A percentile compares a stretch with the other conserved stretches of the same genome.
Evolutionary conservation across 108 stramenopile genomes (phyloP).

Genomic region (Craspedostauros australis): DNA sequence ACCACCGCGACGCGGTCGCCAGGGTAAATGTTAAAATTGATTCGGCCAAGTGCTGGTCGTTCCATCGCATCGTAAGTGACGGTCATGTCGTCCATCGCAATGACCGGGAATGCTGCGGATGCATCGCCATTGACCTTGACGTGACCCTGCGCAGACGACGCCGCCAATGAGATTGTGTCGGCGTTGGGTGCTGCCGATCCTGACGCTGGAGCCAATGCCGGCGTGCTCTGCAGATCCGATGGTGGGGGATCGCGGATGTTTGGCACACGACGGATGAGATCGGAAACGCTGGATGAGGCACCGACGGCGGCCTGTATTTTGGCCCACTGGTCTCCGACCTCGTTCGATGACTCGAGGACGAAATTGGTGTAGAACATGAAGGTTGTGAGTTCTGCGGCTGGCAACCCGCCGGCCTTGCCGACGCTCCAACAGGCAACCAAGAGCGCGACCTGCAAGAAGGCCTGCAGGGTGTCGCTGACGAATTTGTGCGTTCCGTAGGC

Average conservation of each 20-base stretch:
- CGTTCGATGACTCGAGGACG: slow-evolving; percentile 75
- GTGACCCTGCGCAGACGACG: neutral
- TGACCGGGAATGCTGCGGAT: slow-evolving; percentile 28
- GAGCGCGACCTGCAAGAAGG: slow-evolving; percentile 46
- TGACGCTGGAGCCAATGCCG: neutral
- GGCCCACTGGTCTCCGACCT: slow-evolving; percentile 86
- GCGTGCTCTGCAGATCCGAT: neutral
- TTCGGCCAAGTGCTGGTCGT: slow-evolving; percentile 45
- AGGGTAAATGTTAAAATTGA: slow-evolving; percentile 71
- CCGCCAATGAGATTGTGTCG: neutral
- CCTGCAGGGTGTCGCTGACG: slow-evolving; percentile 67
- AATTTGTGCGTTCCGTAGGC: slow-evolving; percentile 80
- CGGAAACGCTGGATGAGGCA: slow-evolving; percentile 76
- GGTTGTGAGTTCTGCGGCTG: slow-evolving; percentile 59
- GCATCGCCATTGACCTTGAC: neutral
- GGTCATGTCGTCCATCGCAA: slow-evolving; percentile 56
- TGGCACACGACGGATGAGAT: slow-evolving; percentile 66
- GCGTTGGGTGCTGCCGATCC: neutral
- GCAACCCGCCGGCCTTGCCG: slow-evolving; percentile 54
- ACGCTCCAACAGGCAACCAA: slow-evolving; percentile 62
- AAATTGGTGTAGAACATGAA: slow-evolving; percentile 83
- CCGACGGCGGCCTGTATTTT: slow-evolving; percentile 80
- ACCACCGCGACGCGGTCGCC: slow-evolving; percentile 92
- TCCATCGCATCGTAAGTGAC: slow-evolving; percentile 69
- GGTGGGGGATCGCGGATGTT: slow-evolving; percentile 50